These are phyloP conservation scores for Cladorrhinum sp. DNA, from an alignment of 2,329 filamentous ascomycete species.

Conservation along the genomic window DNA sequence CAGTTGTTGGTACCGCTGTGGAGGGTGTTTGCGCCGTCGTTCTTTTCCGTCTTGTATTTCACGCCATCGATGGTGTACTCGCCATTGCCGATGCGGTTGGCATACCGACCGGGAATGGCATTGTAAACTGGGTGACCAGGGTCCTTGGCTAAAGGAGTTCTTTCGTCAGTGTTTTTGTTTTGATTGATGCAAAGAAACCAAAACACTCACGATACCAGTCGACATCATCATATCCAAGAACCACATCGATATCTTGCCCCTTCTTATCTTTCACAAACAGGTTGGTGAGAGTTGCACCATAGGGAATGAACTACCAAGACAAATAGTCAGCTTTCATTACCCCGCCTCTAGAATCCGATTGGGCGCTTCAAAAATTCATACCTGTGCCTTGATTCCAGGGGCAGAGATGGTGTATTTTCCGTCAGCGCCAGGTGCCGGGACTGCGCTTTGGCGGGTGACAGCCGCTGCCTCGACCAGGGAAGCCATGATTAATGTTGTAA, in stretches of 20 bases:
- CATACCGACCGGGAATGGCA: slow-evolving; percentile 61
- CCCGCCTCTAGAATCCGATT: not conserved
- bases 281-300: slow-evolving; percentile 60
- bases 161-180: slow-evolving; percentile 9
- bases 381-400: slow-evolving; percentile 36
- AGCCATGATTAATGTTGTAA: slow-evolving; percentile 20
- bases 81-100: slow-evolving; percentile 61
- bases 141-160: slow-evolving; percentile 40
- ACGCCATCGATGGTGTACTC: slow-evolving; percentile 52
- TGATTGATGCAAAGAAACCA: not conserved
- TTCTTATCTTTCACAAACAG: slow-evolving; percentile 61
- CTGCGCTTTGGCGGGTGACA: slow-evolving; percentile 4
- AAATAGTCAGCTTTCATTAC: slow-evolving; percentile 31
- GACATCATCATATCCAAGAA: slow-evolving; percentile 61
- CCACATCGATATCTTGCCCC: slow-evolving; percentile 59
- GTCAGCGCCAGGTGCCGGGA: slow-evolving; percentile 29
- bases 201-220: slow-evolving; percentile 48
- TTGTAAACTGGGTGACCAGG: slow-evolving; percentile 58
- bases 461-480: slow-evolving; percentile 21
- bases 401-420: slow-evolving; percentile 37
- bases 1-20: slow-evolving; percentile 60
- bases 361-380: slow-evolving; percentile 29
- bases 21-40: slow-evolving; percentile 54
- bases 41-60: slow-evolving; percentile 52
- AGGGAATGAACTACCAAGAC: slow-evolving; percentile 46